Evolutionary conservation across 179 eudicot genomes (phyloP), one percentile per base, ranked within the genome.

Genomic region (Camellia oleifera): DNA sequence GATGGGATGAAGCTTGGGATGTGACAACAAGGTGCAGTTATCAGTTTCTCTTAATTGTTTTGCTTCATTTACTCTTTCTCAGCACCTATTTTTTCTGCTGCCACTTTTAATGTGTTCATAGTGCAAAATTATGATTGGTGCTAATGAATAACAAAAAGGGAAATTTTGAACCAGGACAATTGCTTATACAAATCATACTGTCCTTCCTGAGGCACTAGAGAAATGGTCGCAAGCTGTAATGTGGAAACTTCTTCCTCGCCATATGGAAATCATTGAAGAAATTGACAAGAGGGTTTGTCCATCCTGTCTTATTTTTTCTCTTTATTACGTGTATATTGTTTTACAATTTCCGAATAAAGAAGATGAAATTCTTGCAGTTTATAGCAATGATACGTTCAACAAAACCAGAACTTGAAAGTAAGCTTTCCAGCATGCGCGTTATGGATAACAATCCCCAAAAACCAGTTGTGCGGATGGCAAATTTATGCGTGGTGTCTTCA

Each of bases 231-330:
- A 96, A 84, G 71, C 89, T 62, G 97, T 92, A 45, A 94, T 96
- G 99, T 89, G 94, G 93, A 96, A 96, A 89, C 99, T 96, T 87
- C 99, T 96, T 76, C 98, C 99, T 20, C 98, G 99, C 72, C 99
- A 94, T 83, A 94, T 94, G 98, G 98, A 96, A 87, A 94, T 96
- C 80, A 94, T 96, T 82, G 83, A 91, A 78, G 99, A 96, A 88
- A 94, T 96, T 23, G 99, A 96, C 87, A 96, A 85, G 79, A 82
- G 98, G 91, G 99, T 96, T 79, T 15, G 75, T 69, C 50, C 11
- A 60, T 76, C 77, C 76, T 20, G 57, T 82, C 40, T 18, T 57
- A 5, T 66, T 77, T 23, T 63, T 45, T 50, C 13, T 32, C 13
- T 32, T 20, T 64, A 26, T 56, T 42, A 60, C 0, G 14, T 18